phyloP scores from a whole-genome alignment of 2,329 filamentous ascomycete species.

The Cercospora sesami region DNA sequence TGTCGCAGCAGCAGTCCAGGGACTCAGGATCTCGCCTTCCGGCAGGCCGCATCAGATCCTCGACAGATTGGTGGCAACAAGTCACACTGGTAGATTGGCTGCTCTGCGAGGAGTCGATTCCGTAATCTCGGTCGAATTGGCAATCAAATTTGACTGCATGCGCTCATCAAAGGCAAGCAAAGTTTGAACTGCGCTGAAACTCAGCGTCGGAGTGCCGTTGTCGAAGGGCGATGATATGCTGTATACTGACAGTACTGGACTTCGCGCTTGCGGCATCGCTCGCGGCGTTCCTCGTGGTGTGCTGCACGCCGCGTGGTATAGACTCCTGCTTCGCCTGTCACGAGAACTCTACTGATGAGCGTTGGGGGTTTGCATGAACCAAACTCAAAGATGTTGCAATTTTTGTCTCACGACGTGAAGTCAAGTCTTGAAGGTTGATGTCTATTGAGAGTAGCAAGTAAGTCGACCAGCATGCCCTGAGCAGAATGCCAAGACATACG shows the following conservation, averaged over 20 bases:
- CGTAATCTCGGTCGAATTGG: constrained; percentile 9
- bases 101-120: not conserved
- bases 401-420: not conserved
- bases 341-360: not conserved
- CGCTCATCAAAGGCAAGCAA: not conserved
- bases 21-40: not conserved
- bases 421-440: not conserved
- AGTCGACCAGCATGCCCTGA: not conserved
- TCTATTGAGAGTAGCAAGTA: not conserved
- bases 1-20: not conserved
- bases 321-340: not conserved
- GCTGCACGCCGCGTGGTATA: not conserved
- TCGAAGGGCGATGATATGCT: not conserved
- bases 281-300: not conserved
- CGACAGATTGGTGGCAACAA: not conserved
- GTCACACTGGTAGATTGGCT: not conserved
- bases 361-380: not conserved
- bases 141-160: constrained; percentile 8
- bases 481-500: not conserved
- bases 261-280: not conserved
- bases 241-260: not conserved
- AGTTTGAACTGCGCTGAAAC: not conserved
- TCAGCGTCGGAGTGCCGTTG: not conserved
- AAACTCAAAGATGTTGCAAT: not conserved
- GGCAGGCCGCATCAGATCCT: not conserved